Evolutionary conservation across 805 yeast genomes (phyloP), one percentile per base, ranked within the genome.

Genomic region (Candida xyloterini): DNA sequence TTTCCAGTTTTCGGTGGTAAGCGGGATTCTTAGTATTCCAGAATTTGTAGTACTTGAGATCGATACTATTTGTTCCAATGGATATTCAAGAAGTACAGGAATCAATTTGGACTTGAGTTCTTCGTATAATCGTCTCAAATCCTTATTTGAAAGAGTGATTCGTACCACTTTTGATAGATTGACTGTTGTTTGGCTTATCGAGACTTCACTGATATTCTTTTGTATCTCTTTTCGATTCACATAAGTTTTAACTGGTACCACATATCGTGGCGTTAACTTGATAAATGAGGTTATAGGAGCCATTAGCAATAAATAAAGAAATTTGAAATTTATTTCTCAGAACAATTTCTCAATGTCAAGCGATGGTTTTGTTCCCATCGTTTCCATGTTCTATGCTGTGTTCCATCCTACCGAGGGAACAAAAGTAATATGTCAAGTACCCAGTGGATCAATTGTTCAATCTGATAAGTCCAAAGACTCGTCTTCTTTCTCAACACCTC

Each of bases 381-480:
- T 78, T 42, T 93, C 96, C 2, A 70, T 89, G 31, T 90, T 93
- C 60, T 93, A 87, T 60, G 80, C 96, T 0, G 87, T 86, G 0
- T 93, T 93, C 63, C 97, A 93, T 54, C 97, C 97, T 0, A 85
- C 93, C 0, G 95, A 89, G 55, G 99, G 99, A 1, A 83, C 98
- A 0, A 88, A 89, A 62, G 90, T 91, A 5, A 74, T 85, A 5
- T 85, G 84, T 53, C 96, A 93, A 59, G 95, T 88, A 0, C 99
- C 99, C 2, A 78, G 80, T 27, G 86, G 88, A 5, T 70, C 84
- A 4, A 76, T 81, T 18, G 70, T 69, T 6, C 70, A 70, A 5
- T 63, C 58, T 26, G 53, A 37, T 35, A 58, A 40, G 50, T 33
- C 46, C 13, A 65, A 62, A 16, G 59, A 65, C 18, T 60, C 74